These are phyloP conservation scores for Pichia deserticola DNA, from an alignment of 805 yeast species.

Conservation along the genomic window DNA sequence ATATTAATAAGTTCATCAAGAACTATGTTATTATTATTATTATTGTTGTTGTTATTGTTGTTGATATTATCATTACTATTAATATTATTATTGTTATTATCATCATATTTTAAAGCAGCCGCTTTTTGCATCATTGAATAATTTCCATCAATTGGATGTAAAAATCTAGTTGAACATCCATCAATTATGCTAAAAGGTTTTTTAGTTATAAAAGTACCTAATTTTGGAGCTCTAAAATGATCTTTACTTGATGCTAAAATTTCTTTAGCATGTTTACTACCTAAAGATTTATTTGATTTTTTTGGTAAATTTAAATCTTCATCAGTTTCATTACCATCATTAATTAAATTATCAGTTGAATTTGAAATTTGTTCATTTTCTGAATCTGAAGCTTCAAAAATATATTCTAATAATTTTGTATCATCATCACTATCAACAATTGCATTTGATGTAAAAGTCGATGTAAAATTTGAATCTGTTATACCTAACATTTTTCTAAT, in stretches of 20 bases:
- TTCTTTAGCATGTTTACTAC: conserved; percentile 84
- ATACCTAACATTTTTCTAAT: conserved; percentile 13
- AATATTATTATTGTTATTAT: not conserved
- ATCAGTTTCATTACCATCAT: conserved; percentile 88
- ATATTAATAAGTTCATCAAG: conserved; percentile 82
- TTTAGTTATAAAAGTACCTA: conserved; percentile 82
- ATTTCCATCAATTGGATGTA: conserved; percentile 39
- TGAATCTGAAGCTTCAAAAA: conserved; percentile 35
- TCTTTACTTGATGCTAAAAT: conserved; percentile 81
- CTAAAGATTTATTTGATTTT: conserved; percentile 52
- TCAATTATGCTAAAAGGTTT: conserved; percentile 93
- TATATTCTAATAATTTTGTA: conserved; percentile 67
- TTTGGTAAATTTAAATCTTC: conserved; percentile 82
- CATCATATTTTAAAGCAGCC: conserved; percentile 1
- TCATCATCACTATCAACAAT: conserved; percentile 33
- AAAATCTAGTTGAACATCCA: conserved; percentile 82
- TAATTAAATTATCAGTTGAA: conserved; percentile 15
- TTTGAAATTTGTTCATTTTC: conserved; percentile 14
- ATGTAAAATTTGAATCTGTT: conserved; percentile 10
- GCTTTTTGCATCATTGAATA: conserved; percentile 22
- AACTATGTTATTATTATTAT: conserved; percentile 13
- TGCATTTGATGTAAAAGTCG: conserved; percentile 11
- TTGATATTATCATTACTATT: conserved; percentile 9
- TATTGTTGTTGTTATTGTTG: not conserved
- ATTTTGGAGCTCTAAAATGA: conserved; percentile 81